These are phyloP conservation scores for Cyclocybe aegerita DNA, from an alignment of 768 basidiomycete species.

Conservation along the genomic window DNA sequence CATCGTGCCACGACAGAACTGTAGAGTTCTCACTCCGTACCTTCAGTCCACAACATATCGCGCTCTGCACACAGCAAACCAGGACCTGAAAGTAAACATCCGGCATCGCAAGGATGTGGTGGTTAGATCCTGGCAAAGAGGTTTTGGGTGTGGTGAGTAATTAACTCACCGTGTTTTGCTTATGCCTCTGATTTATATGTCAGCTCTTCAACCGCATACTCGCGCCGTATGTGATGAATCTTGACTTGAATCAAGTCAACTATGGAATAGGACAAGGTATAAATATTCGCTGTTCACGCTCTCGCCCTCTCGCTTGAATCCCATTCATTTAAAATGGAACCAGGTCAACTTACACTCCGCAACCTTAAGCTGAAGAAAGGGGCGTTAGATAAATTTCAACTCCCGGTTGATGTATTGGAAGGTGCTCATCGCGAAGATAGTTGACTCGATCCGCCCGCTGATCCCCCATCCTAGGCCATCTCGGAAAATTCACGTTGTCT, in stretches of 20 bases:
- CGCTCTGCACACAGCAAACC: too few species aligned
- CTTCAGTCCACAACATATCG: too few species aligned
- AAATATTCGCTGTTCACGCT: not conserved
- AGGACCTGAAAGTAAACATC: too few species aligned
- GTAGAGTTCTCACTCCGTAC: not conserved
- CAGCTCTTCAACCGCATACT: slow-evolving; percentile 88
- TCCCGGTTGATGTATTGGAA: slow-evolving; percentile 94
- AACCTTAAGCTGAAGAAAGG: slow-evolving; percentile 90
- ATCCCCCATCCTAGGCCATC: slow-evolving; percentile 52
- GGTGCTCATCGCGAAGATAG: slow-evolving; percentile 40
- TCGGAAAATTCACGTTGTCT: slow-evolving; percentile 83
- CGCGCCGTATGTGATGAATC: slow-evolving; percentile 93
- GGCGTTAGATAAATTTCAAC: slow-evolving; percentile 90
- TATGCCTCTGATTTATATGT: not conserved
- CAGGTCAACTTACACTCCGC: slow-evolving; percentile 76
- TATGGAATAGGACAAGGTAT: slow-evolving; percentile 87
- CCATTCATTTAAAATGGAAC: slow-evolving; percentile 6
- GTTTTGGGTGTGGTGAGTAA: slow-evolving; percentile 71
- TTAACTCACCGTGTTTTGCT: not conserved
- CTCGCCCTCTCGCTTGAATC: not conserved
- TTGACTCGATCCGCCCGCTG: too few species aligned
- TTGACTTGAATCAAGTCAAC: slow-evolving; percentile 93
- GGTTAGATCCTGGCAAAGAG: slow-evolving; percentile 85
- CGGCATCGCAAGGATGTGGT: slow-evolving; percentile 59
- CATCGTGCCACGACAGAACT: not conserved